These are phyloP conservation scores for Nakaseomyces delphensis DNA, from an alignment of 1,139 yeast species.

Conservation along the genomic window DNA sequence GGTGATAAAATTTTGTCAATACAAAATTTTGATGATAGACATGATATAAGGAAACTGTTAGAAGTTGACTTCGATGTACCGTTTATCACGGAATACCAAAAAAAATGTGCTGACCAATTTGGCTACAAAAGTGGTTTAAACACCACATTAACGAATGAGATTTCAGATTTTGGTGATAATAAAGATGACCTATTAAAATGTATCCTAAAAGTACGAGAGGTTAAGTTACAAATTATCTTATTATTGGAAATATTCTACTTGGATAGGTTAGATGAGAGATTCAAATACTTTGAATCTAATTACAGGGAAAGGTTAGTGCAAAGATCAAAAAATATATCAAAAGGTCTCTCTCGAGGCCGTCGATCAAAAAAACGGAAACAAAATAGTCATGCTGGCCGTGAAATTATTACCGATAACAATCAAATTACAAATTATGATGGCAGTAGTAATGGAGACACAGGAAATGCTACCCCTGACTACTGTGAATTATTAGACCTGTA, in stretches of 20 bases:
- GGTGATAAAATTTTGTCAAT: conserved; percentile 13
- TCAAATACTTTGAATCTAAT: conserved; percentile 24
- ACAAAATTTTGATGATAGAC: conserved; percentile 21
- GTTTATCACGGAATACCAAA: conserved; percentile 7
- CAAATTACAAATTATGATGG: conserved; percentile 4
- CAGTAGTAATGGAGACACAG: not conserved
- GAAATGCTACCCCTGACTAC: conserved; percentile 12
- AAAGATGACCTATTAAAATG: not conserved
- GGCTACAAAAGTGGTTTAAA: conserved; percentile 2
- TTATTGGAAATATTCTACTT: conserved; percentile 40
- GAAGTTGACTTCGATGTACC: not conserved
- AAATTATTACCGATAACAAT: conserved; percentile 26
- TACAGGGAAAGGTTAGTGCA: conserved; percentile 25
- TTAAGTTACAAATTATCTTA: conserved; percentile 55
- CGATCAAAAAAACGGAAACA: conserved; percentile 7
- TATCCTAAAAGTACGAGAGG: conserved; percentile 51
- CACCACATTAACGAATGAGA: conserved; percentile 6
- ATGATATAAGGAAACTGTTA: conserved; percentile 10
- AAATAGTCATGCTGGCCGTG: not conserved
- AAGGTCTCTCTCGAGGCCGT: conserved; percentile 15
- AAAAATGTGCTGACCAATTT: not conserved
- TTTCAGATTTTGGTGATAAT: not conserved
- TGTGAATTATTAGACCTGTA: conserved; percentile 37
- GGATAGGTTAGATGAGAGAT: conserved; percentile 28
- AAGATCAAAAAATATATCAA: conserved; percentile 36